Evolutionary conservation across 352 stramenopile species (phyloP).

Genomic region (Aphanomyces invadans): DNA sequence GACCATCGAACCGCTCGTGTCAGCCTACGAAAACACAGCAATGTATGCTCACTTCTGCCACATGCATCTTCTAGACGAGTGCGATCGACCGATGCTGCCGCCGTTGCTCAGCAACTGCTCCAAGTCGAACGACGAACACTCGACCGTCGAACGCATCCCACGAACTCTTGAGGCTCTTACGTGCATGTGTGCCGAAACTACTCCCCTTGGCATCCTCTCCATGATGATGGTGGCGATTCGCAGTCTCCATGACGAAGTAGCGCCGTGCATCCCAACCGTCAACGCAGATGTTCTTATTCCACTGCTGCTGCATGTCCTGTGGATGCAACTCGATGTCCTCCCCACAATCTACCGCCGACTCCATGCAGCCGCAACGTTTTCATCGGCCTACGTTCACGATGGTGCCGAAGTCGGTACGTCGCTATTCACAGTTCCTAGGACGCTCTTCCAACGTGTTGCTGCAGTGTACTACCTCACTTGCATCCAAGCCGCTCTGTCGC

Average conservation of each 20-base stretch:
- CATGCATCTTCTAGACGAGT: background rate
- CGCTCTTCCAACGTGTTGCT: background rate
- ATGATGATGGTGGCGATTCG: background rate
- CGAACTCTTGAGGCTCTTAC: background rate
- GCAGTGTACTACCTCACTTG: slow-evolving; percentile 25
- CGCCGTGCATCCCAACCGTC: background rate
- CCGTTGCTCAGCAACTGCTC: background rate
- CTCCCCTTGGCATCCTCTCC: slow-evolving; percentile 1
- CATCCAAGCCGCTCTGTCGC: slow-evolving; percentile 14
- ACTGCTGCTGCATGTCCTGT: slow-evolving; percentile 3
- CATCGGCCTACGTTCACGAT: slow-evolving; percentile 1
- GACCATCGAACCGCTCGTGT: background rate
- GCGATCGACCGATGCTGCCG: background rate
- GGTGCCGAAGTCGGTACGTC: slow-evolving; percentile 18
- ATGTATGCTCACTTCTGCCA: background rate
- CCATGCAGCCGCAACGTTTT: slow-evolving; percentile 13
- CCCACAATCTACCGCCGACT: slow-evolving; percentile 4
- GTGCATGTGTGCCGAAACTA: background rate
- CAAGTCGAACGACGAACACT: background rate
- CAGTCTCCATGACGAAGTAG: slow-evolving; percentile 3
- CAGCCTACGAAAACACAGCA: slow-evolving; percentile 6
- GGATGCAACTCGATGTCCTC: background rate
- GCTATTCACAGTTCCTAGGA: background rate
- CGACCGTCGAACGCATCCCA: background rate
- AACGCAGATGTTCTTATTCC: slow-evolving; percentile 24